Base-by-base conservation (phyloP, 331 rosid species). In the Phaseolus coccineus region DNA sequence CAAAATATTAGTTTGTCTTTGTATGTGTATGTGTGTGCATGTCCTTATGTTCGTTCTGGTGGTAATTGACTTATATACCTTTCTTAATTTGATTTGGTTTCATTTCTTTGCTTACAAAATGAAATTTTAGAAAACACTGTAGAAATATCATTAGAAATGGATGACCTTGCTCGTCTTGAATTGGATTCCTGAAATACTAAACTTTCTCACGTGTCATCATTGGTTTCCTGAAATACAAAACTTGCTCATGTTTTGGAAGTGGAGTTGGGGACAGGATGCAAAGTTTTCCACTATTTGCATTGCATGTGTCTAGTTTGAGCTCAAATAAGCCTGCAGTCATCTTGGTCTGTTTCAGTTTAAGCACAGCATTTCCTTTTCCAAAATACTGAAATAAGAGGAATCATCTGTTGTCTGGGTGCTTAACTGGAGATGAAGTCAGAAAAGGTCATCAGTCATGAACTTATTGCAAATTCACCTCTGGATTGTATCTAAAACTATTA, bases 231-330 rank as follows among this genome's bases (percentile, higher is more conserved):
- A 6, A 78, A 78, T 59, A 68, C 55, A 69, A 25, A 13, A 19
- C 57, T 59, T 70, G 55, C 44, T 48, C 71, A 19, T 57, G 71
- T 70, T 64, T 62, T 37, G 66, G 57, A 71, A 48, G 65, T 22
- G 66, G 83, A 33, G 24, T 65, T 40, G 76, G 68, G 39, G 62
- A 28, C 44, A 31, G 13, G 47, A 24, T 80, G 51, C 75, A 30
- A 80, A 65, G 55, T 66, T n/a, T 12, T 71, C 46, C 14, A 50
- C 57, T 39, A 37, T n/a, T 46, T 46, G 15, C 50, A 46, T 42
- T 56, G 24, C 61, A 74, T 59, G 33, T 19, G 30, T 59, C 33
- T 50, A 66, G 57, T 25, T 50, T 77, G 81, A 51, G 53, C 39
- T 74, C 58, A 15, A 51, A 51, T 19, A 37, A 63, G 9, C 68